Base-by-base conservation (phyloP, 176 grass and related monocot genomes). In the Avena atlantica region DNA sequence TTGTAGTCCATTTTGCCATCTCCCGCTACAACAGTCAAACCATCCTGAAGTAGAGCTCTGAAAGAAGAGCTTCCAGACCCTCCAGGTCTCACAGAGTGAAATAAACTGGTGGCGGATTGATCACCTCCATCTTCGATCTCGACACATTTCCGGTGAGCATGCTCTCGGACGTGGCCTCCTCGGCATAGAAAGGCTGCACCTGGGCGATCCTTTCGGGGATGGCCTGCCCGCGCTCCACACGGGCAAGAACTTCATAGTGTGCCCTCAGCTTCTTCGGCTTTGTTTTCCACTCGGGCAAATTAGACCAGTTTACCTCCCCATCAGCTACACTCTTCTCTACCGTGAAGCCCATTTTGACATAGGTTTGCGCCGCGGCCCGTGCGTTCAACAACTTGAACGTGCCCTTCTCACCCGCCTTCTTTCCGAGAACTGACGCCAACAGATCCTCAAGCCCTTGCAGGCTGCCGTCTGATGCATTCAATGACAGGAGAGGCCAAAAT, bases 181-280 rank as follows among this genome's bases (percentile, higher is more conserved):
- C 53, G 0, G 42, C 71, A 49, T 90, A 37, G 72, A 91, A 89
- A 65, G 96, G 92, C 42, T 84, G 84, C 31, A 95, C 92, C 47
- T 77, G 67, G 0, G 88, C 88, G 0, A 95, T 98, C 84, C 90
- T 91, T 76, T 98, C 96, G 0, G 92, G 93, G 14, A 98, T 87
- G 14, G 90, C 78, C 55, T 94, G 88, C 12, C 93, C 90, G 0
- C 78, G 87, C 45, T 95, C 96, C 29, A 98, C 85, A n/a, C 92
- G 86, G 23, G 91, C 91, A 68, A 98, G 90, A 15, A 98, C 96
- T 80, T 95, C 96, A 66, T 92, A 98, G 45, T 95, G 93, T 13
- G 86, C 75, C 78, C 69, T 93, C 70, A 84, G 4, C 82, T 86
- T 95, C 70, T 92, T 82, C n/a, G 96, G 91, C 78, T 83, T 95